Conservation (phyloP, 306 rosid species). For the Hylodesmum podocarpum region DNA sequence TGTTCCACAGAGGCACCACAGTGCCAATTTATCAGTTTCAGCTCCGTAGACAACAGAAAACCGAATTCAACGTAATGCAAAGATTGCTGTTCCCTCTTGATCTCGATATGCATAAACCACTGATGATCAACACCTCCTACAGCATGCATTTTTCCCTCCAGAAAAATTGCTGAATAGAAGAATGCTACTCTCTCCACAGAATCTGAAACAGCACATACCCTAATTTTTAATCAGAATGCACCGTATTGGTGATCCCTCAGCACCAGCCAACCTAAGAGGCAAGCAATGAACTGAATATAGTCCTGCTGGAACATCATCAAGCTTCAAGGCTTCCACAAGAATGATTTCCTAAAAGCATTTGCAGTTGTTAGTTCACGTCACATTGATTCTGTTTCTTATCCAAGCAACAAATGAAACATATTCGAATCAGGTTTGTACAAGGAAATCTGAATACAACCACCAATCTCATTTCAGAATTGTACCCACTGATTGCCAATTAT, state of each 20-base stretch:
- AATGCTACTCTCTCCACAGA: background rate
- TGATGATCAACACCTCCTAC: background rate
- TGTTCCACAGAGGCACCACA: background rate
- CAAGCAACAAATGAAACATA: slow-evolving; percentile 1
- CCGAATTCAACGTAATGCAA: slow-evolving; percentile 13
- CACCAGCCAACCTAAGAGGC: slow-evolving; percentile 85
- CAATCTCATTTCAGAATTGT: slow-evolving; percentile 4
- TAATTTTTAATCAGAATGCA: slow-evolving; percentile 76
- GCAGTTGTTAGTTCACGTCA: slow-evolving; percentile 19
- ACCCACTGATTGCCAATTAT: background rate
- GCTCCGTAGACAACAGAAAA: background rate
- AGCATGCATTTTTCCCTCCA: slow-evolving; percentile 26
- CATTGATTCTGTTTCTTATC: slow-evolving; percentile 12
- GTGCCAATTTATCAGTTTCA: slow-evolving; percentile 8
- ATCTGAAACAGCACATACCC: background rate
- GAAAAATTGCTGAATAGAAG: slow-evolving; percentile 4
- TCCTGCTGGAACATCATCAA: slow-evolving; percentile 71
- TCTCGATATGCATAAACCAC: slow-evolving; percentile 19
- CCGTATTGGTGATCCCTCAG: slow-evolving; percentile 91
- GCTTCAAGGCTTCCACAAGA: slow-evolving; percentile 86
- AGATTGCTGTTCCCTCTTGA: slow-evolving; percentile 9
- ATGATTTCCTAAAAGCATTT: slow-evolving; percentile 67
- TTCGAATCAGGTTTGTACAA: background rate
- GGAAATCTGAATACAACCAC: slow-evolving; percentile 13
- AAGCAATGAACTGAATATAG: slow-evolving; percentile 74